Base-by-base conservation (phyloP, 495 filamentous ascomycete genomes). In the Aspergillus bridgeri region DNA sequence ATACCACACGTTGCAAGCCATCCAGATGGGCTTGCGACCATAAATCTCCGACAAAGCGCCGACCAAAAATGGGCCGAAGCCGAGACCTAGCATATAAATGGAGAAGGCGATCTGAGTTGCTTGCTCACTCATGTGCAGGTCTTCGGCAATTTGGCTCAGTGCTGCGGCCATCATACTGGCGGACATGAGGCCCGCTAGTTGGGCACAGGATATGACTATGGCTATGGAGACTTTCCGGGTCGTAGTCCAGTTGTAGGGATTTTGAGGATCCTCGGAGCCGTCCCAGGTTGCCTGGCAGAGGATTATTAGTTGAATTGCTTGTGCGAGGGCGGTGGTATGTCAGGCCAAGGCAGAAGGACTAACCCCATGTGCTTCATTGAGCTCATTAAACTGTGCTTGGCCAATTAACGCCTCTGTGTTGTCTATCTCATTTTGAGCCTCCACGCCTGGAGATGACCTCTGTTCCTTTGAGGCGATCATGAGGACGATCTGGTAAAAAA, bases 81-180 rank as follows among this genome's bases (percentile, higher is more conserved):
- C 50, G 9, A 52, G 9, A 0, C 50, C 50, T 22, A 52, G 33
- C n/a, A 52, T 5, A 22, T 42, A 52, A 6, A 52, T 42, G 6
- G 50, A 52, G 19, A 52, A 52, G 33, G 29, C 38, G 17, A 52
- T 21, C 19, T 52, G 50, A 0, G 50, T 52, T 0, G 27, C 33
- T 3, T 21, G 42, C 29, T 15, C 42, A 15, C 50, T 52, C 19
- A 52, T 42, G 1, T 33, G 18, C 2, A 52, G 7, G 19, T 52
- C 50, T 19, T 52, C 19, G 3, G 50, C n/a, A 24, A 52, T 52
- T 19, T 52, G 27, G 24, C 23, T 42, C 50, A 52, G 23, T 18
- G 50, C 50, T 17, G 50, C 50, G 20, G 50, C 50, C 50, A 52
- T 52, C 50, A 52, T 52, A 23, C 50, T 52, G 19, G 50, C 42